These are phyloP conservation scores for Scheffersomyces parashehatae DNA, from an alignment of 1,139 yeast genomes.

Conservation along the genomic window DNA sequence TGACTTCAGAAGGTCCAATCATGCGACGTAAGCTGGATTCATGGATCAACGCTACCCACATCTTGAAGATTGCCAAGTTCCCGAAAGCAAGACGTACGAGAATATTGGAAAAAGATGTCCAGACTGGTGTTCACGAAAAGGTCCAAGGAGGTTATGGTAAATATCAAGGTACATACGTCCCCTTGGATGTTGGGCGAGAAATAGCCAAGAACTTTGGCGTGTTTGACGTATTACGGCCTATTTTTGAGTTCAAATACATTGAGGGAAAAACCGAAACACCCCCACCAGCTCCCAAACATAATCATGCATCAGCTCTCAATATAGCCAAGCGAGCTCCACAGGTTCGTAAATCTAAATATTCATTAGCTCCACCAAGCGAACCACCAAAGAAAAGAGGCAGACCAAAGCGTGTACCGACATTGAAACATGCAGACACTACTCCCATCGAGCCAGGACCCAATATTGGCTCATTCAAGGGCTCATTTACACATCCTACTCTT, in stretches of 20 bases:
- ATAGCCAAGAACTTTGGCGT: constrained; percentile 73
- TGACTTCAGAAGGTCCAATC: constrained; percentile 69
- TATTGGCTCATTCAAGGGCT: constrained; percentile 27
- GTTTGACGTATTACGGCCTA: constrained; percentile 59
- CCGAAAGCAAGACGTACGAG: constrained; percentile 86
- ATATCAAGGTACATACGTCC: constrained; percentile 95
- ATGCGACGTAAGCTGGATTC: constrained; percentile 83
- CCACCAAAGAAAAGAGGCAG: constrained; percentile 49
- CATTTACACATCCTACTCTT: constrained; percentile 23
- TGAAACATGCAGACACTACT: constrained; percentile 34
- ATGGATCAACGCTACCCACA: constrained; percentile 90
- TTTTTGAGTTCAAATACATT: constrained; percentile 61
- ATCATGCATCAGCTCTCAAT: constrained; percentile 62
- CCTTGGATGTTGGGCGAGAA: constrained; percentile 57
- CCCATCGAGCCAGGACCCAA: constrained; percentile 32
- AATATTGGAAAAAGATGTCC: constrained; percentile 85
- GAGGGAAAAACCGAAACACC: constrained; percentile 65
- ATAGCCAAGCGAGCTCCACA: constrained; percentile 43
- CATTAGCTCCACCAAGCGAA: constrained; percentile 22
- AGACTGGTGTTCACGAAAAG: constrained; percentile 81
- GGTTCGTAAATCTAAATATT: constrained; percentile 5
- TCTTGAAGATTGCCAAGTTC: constrained; percentile 81
- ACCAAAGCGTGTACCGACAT: constrained; percentile 40
- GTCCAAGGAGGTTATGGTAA: constrained; percentile 96
- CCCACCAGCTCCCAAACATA: constrained; percentile 84